Evolutionary conservation across 2,329 filamentous ascomycete species (phyloP).

Genomic region (Sarocladium oryzae): DNA sequence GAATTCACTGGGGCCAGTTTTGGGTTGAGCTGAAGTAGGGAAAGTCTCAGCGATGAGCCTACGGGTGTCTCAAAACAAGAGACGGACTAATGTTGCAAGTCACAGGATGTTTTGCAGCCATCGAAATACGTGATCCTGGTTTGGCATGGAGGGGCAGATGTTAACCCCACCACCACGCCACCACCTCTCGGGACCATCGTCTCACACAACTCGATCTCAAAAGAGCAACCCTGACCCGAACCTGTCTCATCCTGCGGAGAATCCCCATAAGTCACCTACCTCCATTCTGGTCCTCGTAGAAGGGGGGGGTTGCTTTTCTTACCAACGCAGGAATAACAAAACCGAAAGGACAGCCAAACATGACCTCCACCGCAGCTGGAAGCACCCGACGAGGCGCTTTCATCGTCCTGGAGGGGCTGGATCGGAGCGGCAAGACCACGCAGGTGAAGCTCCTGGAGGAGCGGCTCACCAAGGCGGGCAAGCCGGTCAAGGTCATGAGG

Average conservation of each 20-base stretch:
- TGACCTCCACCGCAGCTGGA: background rate
- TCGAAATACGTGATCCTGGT: no score
- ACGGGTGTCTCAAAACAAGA: no score
- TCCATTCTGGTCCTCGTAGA: no score
- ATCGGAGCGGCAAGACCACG: constrained; percentile 87
- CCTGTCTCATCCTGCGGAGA: background rate
- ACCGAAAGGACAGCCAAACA: no score
- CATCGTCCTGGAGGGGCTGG: constrained; percentile 81
- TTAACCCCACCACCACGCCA: constrained; percentile 6
- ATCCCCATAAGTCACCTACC: no score
- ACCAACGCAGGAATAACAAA: no score
- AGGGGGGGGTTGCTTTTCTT: no score
- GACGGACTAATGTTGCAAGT: no score
- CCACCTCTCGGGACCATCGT: background rate
- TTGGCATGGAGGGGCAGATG: background rate
- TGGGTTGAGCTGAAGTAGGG: no score
- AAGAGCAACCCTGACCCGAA: background rate
- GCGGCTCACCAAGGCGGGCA: constrained; percentile 41
- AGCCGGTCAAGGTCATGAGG: constrained; percentile 45
- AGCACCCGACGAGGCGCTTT: constrained; percentile 51
- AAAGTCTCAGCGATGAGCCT: no score
- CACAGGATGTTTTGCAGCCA: no score
- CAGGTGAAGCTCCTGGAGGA: constrained; percentile 68
- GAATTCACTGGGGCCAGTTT: no score
- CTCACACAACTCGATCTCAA: background rate